A percentile compares a stretch with the other conserved stretches of the same genome.
Evolutionary conservation across 805 yeast species (phyloP).

Genomic region (Kodamaea sagamina): DNA sequence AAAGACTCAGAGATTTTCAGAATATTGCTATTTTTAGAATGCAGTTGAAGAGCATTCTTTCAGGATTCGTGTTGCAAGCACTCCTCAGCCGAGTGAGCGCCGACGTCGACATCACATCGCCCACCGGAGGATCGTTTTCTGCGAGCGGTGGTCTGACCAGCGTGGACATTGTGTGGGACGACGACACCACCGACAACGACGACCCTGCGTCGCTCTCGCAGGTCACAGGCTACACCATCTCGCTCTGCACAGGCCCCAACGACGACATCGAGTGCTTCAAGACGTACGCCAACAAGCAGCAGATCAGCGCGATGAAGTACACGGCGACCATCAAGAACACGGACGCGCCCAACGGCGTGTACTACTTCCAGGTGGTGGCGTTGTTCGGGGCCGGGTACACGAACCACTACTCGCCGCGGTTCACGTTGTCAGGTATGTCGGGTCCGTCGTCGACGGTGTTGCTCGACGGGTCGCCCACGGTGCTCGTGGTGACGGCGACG

Average conservation of each 20-base stretch:
- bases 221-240: slow-evolving; percentile 49
- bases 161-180: slow-evolving; percentile 44
- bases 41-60: slow-evolving; percentile 8
- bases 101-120: slow-evolving; percentile 49
- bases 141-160: slow-evolving; percentile 40
- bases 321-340: slow-evolving; percentile 45
- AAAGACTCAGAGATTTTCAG: not conserved
- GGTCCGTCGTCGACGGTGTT: slow-evolving; percentile 48
- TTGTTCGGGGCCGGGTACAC: slow-evolving; percentile 40
- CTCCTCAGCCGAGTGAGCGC: slow-evolving; percentile 31
- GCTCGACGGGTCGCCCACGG: slow-evolving; percentile 11
- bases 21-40: slow-evolving; percentile 5
- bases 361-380: slow-evolving; percentile 70
- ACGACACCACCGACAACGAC: slow-evolving; percentile 56
- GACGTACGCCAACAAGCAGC: slow-evolving; percentile 25
- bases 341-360: slow-evolving; percentile 63
- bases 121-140: slow-evolving; percentile 42
- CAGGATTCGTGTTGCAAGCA: slow-evolving; percentile 4
- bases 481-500: slow-evolving; percentile 31
- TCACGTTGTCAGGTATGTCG: slow-evolving; percentile 67
- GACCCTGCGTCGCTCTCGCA: slow-evolving; percentile 46
- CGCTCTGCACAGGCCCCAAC: slow-evolving; percentile 71
- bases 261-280: slow-evolving; percentile 43
- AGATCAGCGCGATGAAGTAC: slow-evolving; percentile 31
- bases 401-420: slow-evolving; percentile 68